Percentiles rank a stretch among this genome's conserved stretches.
These are phyloP conservation scores for Castanopsis chinensis DNA, from an alignment of 306 rosid genomes.

Conservation along the genomic window DNA sequence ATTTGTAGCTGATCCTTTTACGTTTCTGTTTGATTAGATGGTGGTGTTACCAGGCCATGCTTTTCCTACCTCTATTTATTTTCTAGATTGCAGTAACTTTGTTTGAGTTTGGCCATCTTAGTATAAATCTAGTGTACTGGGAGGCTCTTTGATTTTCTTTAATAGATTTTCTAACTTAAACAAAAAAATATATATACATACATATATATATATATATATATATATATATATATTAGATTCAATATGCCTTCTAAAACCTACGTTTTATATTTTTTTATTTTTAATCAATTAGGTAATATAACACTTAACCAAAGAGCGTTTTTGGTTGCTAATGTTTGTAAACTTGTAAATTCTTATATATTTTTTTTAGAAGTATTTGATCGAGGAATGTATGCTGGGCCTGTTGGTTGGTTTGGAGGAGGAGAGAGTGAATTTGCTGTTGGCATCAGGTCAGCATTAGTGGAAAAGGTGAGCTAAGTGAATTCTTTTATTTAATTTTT, in stretches of 20 bases:
- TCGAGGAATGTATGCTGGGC: constrained; percentile 98
- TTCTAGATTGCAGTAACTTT: no score
- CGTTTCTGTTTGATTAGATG: no score
- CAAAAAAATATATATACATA: no score
- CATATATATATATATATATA: no score
- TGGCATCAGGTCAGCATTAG: constrained; percentile 92
- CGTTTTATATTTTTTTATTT: neutral
- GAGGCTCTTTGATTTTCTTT: no score
- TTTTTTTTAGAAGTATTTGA: constrained; percentile 75
- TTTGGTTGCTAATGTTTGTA: constrained; percentile 1
- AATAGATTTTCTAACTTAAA: no score
- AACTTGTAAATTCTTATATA: constrained; percentile 7
- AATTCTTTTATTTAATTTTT: neutral
- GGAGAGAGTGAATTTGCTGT: constrained; percentile 98
- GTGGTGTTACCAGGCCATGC: no score
- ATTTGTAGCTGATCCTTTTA: no score
- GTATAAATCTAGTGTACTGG: no score
- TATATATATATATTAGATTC: neutral
- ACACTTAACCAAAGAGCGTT: neutral
- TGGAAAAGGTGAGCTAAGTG: constrained; percentile 63
- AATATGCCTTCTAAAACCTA: constrained; percentile 5
- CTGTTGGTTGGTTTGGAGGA: constrained; percentile 98
- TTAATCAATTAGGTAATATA: neutral
- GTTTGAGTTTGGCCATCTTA: no score
- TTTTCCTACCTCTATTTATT: no score